Evolutionary conservation across 2,329 filamentous ascomycete genomes (phyloP).

Genomic region (Microdochium paspali): DNA sequence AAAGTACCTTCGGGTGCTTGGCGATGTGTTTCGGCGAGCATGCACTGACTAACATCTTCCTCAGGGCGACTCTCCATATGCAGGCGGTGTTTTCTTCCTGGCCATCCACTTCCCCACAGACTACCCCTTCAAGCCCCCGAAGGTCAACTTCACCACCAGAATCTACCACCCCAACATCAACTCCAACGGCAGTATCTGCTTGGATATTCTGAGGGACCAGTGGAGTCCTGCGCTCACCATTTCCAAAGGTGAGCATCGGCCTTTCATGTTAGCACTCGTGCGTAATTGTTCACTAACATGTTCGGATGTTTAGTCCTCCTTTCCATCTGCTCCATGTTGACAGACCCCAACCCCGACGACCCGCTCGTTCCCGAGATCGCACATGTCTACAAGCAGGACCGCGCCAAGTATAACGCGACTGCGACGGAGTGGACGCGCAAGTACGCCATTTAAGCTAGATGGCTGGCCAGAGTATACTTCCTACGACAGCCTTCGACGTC

Average conservation of each 20-base stretch:
- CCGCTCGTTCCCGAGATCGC: conserved; percentile 98
- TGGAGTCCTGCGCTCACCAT: conserved; percentile 98
- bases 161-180: conserved; percentile 99
- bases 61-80: conserved; percentile 92
- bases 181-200: conserved; percentile 97
- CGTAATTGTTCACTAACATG: conserved; percentile 3
- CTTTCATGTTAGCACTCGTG: background rate
- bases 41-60: conserved; percentile 16
- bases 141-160: conserved; percentile 99
- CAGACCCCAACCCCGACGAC: conserved; percentile 98
- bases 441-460: conserved; percentile 70
- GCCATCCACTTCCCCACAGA: conserved; percentile 99
- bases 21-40: no score
- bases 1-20: no score
- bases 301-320: conserved; percentile 67
- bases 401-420: conserved; percentile 88
- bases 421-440: conserved; percentile 98
- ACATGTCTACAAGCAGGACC: conserved; percentile 99
- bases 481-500: background rate
- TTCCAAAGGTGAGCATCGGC: conserved; percentile 68
- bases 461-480: conserved; percentile 8
- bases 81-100: conserved; percentile 97
- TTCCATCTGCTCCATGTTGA: conserved; percentile 99
- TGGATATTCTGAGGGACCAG: conserved; percentile 97
- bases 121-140: conserved; percentile 99